These are phyloP conservation scores for Trifolium repens DNA, from an alignment of 306 rosid species.

Conservation along the genomic window DNA sequence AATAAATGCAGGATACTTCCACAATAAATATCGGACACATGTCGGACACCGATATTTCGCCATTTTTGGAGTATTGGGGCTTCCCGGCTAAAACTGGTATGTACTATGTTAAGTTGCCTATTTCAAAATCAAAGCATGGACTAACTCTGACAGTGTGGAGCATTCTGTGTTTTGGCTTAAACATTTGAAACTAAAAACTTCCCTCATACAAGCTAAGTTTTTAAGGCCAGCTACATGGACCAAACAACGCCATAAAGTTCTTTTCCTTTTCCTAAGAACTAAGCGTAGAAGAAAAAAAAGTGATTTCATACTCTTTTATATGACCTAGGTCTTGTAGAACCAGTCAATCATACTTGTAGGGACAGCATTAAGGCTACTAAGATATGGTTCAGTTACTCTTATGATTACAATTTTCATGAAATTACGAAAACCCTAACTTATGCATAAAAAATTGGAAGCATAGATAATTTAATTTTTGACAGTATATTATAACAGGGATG, in stretches of 20 bases:
- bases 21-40: too few species aligned
- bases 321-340: not conserved
- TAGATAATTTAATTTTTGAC: too few species aligned
- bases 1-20: too few species aligned
- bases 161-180: not conserved
- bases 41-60: too few species aligned
- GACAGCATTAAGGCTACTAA: not conserved
- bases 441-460: too few species aligned
- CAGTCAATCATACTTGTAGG: not conserved
- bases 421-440: not conserved
- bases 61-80: too few species aligned
- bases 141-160: not conserved
- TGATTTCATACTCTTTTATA: not conserved
- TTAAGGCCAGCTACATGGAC: too few species aligned
- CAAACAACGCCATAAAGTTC: too few species aligned
- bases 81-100: not conserved
- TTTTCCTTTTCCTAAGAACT: too few species aligned
- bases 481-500: not conserved
- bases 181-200: not conserved
- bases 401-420: not conserved
- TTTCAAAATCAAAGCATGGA: not conserved
- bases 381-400: not conserved
- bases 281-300: too few species aligned
- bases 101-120: not conserved
- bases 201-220: not conserved